Evolutionary conservation across 2,329 filamentous ascomycete genomes (phyloP), one percentile per base, ranked within the genome.

Genomic region (Domatiomyces catenatus): DNA sequence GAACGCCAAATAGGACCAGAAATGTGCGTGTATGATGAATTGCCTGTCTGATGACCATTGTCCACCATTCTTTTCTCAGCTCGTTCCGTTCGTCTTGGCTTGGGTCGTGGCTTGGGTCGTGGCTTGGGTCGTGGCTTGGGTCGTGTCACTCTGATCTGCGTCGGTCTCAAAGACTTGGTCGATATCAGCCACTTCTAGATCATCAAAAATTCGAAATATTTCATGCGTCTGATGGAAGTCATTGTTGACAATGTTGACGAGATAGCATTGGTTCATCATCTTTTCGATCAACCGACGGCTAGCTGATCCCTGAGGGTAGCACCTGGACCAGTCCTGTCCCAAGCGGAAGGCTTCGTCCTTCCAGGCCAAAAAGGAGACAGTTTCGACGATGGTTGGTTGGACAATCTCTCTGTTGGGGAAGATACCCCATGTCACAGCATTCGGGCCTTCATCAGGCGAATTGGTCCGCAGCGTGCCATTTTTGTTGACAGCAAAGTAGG

Each of bases 301-400:
- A 28, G 85, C 80, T 56, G 81, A 88, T 52, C 74, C 73, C 54
- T 82, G 74, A 39, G 88, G 79, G 63, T 94, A 87, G 65, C 92
- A 98, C 62, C 86, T 86, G 19, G 86, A 86, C 92, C 92, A 98
- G 63, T 98, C 89, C 52, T 84, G 77, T 50, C 92, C 92, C 8
- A 98, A 76, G 54, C 86, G 80, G 73, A 88, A 98, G 15, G 94
- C 93, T 69, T 98, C 92, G 60, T 98, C 92, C 69, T 94, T 94
- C 92, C 92, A 98, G 2, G 92, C 92, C 49, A 98, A 73, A 76
- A 98, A 98, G 66, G 86, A 94, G 65, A 98, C 83, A 17, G 86
- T 93, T 71, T 98, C 92, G 48, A 98, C 92, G 61, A 98, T 95
- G n/a, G 92, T 98, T 12, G 92, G 92, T 67, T 98, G 92, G n/a